These are phyloP conservation scores for Monosporozyma unispora DNA, from an alignment of 805 yeast species.

Conservation along the genomic window DNA sequence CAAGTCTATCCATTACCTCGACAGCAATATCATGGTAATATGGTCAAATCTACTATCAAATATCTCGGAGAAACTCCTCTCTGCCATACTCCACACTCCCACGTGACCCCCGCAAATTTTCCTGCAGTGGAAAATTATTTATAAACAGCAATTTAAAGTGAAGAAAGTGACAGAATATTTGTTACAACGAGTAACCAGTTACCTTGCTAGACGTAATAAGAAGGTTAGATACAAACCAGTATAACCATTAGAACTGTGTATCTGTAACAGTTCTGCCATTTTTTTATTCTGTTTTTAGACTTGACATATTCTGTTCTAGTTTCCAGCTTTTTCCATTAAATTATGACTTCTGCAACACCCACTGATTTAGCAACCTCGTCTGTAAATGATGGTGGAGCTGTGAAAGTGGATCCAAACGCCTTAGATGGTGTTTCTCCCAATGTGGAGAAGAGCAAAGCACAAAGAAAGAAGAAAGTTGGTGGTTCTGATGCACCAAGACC, in stretches of 20 bases:
- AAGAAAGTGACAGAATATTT: not conserved
- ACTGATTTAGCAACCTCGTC: not conserved
- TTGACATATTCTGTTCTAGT: no score
- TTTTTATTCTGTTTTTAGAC: not conserved
- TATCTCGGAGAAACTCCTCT: no score
- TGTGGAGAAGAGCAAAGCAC: not conserved
- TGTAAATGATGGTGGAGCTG: not conserved
- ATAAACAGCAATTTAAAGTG: not conserved
- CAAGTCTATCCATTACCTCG: no score
- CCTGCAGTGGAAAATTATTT: not conserved
- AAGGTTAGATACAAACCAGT: no score
- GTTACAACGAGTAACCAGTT: no score
- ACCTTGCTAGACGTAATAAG: no score
- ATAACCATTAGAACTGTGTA: no score
- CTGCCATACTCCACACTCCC: not conserved
- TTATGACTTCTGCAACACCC: not conserved
- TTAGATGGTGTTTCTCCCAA: not conserved
- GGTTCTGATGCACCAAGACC: conserved; percentile 39
- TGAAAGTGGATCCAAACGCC: not conserved
- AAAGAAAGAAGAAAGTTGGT: conserved; percentile 6
- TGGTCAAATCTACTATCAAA: no score
- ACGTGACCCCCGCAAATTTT: not conserved
- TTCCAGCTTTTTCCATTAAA: no score
- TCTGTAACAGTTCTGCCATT: no score
- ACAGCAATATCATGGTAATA: no score